These are phyloP conservation scores for Suhomyces kunorum DNA, from an alignment of 1,139 yeast species.

Conservation along the genomic window DNA sequence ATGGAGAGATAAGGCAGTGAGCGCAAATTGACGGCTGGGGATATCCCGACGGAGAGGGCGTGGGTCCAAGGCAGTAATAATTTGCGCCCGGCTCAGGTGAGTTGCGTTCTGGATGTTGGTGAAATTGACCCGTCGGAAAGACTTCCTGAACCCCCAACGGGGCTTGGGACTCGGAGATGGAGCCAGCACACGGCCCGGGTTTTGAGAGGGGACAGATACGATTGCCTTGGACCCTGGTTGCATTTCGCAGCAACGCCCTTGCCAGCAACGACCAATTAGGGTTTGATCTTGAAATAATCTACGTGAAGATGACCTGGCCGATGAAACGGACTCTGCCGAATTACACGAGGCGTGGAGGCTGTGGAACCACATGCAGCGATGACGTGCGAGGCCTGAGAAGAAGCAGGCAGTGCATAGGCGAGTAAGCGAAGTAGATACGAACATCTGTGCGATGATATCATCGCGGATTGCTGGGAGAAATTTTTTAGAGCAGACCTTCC, in stretches of 20 bases:
- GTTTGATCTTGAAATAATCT: neutral
- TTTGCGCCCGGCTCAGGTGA: neutral
- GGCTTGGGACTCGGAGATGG: neutral
- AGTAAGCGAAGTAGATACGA: neutral
- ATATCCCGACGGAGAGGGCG: neutral
- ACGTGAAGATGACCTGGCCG: neutral
- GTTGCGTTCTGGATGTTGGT: neutral
- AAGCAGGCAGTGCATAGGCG: neutral
- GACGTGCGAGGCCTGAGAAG: neutral
- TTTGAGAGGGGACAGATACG: neutral
- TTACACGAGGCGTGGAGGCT: neutral
- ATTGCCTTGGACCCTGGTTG: neutral
- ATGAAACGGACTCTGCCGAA: neutral
- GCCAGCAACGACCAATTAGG: neutral
- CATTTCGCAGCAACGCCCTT: neutral
- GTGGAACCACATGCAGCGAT: neutral
- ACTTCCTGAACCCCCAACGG: neutral
- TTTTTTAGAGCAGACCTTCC: neutral
- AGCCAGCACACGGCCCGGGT: neutral
- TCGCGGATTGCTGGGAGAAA: neutral
- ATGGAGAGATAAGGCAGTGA: neutral
- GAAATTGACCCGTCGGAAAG: neutral
- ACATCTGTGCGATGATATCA: neutral
- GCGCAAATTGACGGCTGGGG: conserved; percentile 1
- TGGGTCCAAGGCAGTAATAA: neutral